Evolutionary conservation across 179 eudicot species (phyloP), one percentile per base, ranked within the genome.

Genomic region (Camellia oleifera): DNA sequence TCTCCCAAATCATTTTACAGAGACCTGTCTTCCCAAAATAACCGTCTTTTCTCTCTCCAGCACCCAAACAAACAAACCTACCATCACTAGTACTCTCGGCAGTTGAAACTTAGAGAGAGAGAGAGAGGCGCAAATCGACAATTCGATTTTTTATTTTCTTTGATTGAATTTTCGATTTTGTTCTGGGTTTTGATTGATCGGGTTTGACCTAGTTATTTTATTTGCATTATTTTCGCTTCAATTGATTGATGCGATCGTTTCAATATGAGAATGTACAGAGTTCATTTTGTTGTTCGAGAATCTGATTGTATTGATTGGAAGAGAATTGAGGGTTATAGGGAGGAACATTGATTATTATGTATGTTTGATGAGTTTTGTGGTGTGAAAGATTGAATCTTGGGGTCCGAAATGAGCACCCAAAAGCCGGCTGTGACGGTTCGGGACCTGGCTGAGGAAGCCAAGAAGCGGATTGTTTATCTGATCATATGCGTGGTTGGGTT

Each of bases 381-480:
- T 14, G 56, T 80, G 71, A 44, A 11, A 32, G 81, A 67, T 80
- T 82, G 78, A 62, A 32, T 32, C 73, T 11, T 79, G 52, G 74
- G 58, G 78, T 56, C n/a, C 45, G 60, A 62, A 76, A 88, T 84
- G 88, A 86, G 84, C 76, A 64, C 81, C 72, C 80, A 83, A 63
- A 81, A 74, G 79, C 80, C 82, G 50, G 7, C 78, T 26, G 86
- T 83, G 78, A 80, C 90, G 75, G 87, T 83, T 72, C 87, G 88
- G 73, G 98, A 93, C 87, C 88, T 95, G 2, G 86, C 85, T 0
- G 99, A 95, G 67, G 99, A 95, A 84, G 99, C 95, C 0, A 93
- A 95, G 91, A 95, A 89, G 88, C 89, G 99, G 62, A 76, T 89
- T 75, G 94, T 93, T n/a, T 70, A 93, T 46, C 87, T 95, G 78